These are phyloP conservation scores for Eragrostis curvula DNA, from an alignment of 176 grass and related monocot species.

Conservation along the genomic window DNA sequence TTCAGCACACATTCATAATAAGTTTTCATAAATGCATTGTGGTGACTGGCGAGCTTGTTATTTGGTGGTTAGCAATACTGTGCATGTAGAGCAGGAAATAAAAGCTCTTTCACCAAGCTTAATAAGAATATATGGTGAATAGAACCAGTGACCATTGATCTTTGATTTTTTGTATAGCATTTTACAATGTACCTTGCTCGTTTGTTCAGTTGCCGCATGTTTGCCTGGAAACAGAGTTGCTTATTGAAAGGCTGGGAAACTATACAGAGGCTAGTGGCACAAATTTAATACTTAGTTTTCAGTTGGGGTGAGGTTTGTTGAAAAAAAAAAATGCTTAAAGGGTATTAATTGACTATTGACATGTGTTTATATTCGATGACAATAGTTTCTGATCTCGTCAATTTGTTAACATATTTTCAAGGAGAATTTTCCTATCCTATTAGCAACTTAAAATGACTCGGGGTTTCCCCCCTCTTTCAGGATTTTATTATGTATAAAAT, in stretches of 20 bases:
- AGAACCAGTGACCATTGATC: conserved; percentile 19
- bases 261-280: not conserved
- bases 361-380: not conserved
- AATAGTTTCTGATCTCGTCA: not conserved
- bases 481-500: not conserved
- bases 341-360: not conserved
- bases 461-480: not conserved
- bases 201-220: not conserved
- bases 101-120: not conserved
- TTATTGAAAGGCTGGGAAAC: not conserved
- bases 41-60: conserved; percentile 30
- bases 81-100: not conserved
- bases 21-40: not conserved
- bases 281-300: not conserved
- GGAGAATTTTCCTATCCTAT: not conserved
- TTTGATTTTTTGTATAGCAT: not conserved
- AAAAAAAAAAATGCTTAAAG: conserved; percentile 4
- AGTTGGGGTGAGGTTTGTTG: not conserved
- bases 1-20: conserved; percentile 6
- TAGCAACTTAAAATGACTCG: not conserved
- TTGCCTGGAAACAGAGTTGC: conserved; percentile 2
- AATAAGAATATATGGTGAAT: conserved; percentile 17
- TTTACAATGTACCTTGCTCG: not conserved
- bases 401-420: not conserved
- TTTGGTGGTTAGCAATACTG: conserved; percentile 19